These are phyloP conservation scores for Ceratocystis harringtonii DNA, from an alignment of 2,329 filamentous ascomycete species.

Conservation along the genomic window DNA sequence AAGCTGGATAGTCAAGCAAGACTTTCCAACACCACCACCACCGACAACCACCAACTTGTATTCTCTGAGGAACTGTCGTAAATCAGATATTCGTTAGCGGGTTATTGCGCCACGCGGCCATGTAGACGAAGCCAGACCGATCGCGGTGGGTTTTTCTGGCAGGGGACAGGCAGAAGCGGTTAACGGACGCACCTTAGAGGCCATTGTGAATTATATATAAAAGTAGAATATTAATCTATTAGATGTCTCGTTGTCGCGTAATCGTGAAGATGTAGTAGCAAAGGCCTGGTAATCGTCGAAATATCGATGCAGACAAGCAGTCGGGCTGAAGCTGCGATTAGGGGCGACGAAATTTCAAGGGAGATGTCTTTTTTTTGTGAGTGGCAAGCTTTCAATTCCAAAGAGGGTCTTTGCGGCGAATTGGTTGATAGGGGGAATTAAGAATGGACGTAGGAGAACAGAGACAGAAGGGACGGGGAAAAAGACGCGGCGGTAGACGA, in stretches of 20 bases:
- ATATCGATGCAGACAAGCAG: not conserved
- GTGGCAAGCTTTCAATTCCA: conserved; percentile 1
- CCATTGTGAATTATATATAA: conserved; percentile 24
- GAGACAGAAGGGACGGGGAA: not conserved
- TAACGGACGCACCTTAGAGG: conserved; percentile 28
- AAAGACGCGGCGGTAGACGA: conserved; percentile 1
- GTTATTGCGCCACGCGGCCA: not conserved
- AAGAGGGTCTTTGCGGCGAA: conserved; percentile 5
- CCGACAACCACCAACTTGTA: conserved; percentile 96
- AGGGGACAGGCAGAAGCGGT: not conserved
- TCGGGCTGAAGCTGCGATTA: not conserved
- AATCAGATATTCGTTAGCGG: conserved; percentile 5
- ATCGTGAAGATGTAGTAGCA: not conserved
- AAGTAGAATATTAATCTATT: conserved; percentile 4
- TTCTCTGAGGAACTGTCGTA: conserved; percentile 61
- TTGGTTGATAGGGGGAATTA: conserved; percentile 7
- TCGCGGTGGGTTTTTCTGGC: not conserved
- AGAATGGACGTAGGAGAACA: conserved; percentile 6
- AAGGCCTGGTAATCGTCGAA: not conserved
- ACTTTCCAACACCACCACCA: conserved; percentile 97
- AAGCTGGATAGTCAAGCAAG: conserved; percentile 94
- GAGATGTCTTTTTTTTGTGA: conserved; percentile 7
- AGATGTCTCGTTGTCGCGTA: not conserved
- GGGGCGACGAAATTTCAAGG: conserved; percentile 12
- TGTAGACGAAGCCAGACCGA: not conserved